These are phyloP conservation scores for Alternaria triticimaculans DNA, from an alignment of 2,329 filamentous ascomycete species.

Conservation along the genomic window DNA sequence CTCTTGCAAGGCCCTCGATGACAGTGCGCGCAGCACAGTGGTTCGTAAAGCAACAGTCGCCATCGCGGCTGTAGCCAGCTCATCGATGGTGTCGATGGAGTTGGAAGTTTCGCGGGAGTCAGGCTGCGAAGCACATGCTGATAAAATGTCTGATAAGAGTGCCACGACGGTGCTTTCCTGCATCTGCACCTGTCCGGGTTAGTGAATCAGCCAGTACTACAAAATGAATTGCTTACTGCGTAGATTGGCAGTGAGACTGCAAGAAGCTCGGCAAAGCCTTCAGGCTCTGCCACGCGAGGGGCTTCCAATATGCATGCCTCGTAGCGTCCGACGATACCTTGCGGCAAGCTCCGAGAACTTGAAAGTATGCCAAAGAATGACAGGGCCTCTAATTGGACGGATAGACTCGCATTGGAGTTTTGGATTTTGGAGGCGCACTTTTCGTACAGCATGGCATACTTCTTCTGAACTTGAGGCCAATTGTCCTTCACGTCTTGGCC, in stretches of 20 bases:
- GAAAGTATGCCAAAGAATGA: conserved; percentile 39
- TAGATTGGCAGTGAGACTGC: conserved; percentile 34
- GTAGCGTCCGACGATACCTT: conserved; percentile 31
- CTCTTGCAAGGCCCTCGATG: conserved; percentile 30
- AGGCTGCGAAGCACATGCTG: conserved; percentile 14
- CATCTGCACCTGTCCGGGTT: conserved; percentile 26
- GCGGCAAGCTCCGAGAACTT: conserved; percentile 22
- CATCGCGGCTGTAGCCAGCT: conserved; percentile 19
- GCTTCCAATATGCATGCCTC: conserved; percentile 21
- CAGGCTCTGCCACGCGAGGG: conserved; percentile 12
- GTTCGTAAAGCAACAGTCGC: conserved; percentile 21
- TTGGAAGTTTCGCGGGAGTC: conserved; percentile 14
- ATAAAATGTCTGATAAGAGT: conserved; percentile 24
- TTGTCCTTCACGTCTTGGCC: conserved; percentile 23
- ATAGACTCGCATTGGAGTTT: conserved; percentile 21
- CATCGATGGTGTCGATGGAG: conserved; percentile 22
- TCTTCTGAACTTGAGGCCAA: conserved; percentile 32
- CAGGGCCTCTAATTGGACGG: conserved; percentile 39
- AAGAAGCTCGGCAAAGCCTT: conserved; percentile 25
- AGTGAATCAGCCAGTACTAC: not conserved
- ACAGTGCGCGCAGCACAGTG: conserved; percentile 33
- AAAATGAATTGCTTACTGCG: conserved; percentile 27
- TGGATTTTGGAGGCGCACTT: conserved; percentile 41
- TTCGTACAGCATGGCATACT: conserved; percentile 24
- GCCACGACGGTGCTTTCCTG: conserved; percentile 18